These are phyloP conservation scores for Ophiostoma sp. DNA, from an alignment of 2,329 filamentous ascomycete genomes.

Conservation along the genomic window DNA sequence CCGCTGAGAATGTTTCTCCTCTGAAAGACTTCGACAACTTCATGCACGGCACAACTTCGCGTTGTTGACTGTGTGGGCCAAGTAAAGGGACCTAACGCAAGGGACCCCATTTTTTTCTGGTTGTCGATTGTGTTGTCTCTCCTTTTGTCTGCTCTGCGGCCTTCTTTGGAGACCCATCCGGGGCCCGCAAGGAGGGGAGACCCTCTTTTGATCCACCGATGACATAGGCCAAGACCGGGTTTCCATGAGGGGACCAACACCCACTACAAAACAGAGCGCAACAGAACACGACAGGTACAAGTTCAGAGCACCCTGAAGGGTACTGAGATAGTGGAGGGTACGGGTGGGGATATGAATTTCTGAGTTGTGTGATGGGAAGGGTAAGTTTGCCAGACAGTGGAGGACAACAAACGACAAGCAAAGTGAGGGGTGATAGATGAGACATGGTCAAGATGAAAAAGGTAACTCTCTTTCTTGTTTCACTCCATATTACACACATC, in stretches of 20 bases:
- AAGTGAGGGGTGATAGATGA: neutral
- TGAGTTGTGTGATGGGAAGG: conserved; percentile 2
- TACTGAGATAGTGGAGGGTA: neutral
- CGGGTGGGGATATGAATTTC: neutral
- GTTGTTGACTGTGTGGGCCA: neutral
- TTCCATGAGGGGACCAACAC: neutral
- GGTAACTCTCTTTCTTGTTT: neutral
- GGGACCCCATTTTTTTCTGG: neutral
- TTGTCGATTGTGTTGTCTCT: neutral
- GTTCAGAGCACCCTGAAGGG: neutral
- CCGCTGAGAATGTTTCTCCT: neutral
- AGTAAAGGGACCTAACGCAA: neutral
- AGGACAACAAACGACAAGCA: neutral
- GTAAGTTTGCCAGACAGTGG: neutral
- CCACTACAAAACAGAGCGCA: neutral
- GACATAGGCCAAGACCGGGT: conserved; percentile 5
- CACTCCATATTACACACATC: neutral
- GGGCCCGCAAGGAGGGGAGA: neutral
- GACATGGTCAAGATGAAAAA: neutral
- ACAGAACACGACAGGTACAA: neutral
- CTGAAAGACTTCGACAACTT: neutral
- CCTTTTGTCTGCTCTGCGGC: neutral
- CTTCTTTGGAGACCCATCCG: neutral
- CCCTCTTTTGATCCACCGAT: conserved; percentile 10
- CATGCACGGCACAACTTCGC: neutral